Percentiles rank a stretch among this genome's conserved stretches.
Evolutionary conservation across 192 early-diverging fungal species (phyloP).

Genomic region (Coemansia sp.): DNA sequence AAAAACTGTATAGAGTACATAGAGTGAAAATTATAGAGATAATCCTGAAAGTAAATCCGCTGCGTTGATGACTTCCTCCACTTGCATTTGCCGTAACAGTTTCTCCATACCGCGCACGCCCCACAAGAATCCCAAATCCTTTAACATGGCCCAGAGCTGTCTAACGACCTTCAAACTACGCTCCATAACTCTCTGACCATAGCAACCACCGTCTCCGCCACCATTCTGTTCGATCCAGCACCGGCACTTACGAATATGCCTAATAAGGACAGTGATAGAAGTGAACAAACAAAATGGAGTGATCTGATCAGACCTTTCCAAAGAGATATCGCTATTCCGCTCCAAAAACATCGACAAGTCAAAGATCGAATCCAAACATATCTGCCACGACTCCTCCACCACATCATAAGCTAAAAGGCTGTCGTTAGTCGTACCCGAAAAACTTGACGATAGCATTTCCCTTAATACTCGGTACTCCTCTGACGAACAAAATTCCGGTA

Average conservation of each 20-base stretch:
- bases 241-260: slow-evolving; percentile 42
- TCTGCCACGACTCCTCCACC: slow-evolving; percentile 42
- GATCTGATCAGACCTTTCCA: slow-evolving; percentile 35
- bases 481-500: neutral
- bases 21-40: slow-evolving; percentile 8
- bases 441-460: slow-evolving; percentile 21
- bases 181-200: neutral
- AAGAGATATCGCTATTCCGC: slow-evolving; percentile 40
- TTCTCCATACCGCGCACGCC: slow-evolving; percentile 36
- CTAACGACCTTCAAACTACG: slow-evolving; percentile 7
- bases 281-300: slow-evolving; percentile 45
- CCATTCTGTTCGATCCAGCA: slow-evolving; percentile 9
- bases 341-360: slow-evolving; percentile 29
- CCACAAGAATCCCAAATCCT: slow-evolving; percentile 43
- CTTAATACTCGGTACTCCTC: slow-evolving; percentile 39
- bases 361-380: slow-evolving; percentile 27
- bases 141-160: slow-evolving; percentile 39
- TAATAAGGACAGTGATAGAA: slow-evolving; percentile 37
- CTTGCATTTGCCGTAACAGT: slow-evolving; percentile 41
- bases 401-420: slow-evolving; percentile 39
- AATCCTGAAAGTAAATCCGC: slow-evolving; percentile 30
- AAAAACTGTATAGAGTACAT: neutral
- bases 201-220: neutral
- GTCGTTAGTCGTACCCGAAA: slow-evolving; percentile 44
- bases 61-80: slow-evolving; percentile 42